These are phyloP conservation scores for Penicillium expansum DNA, from an alignment of 2,329 filamentous ascomycete species.

Conservation along the genomic window DNA sequence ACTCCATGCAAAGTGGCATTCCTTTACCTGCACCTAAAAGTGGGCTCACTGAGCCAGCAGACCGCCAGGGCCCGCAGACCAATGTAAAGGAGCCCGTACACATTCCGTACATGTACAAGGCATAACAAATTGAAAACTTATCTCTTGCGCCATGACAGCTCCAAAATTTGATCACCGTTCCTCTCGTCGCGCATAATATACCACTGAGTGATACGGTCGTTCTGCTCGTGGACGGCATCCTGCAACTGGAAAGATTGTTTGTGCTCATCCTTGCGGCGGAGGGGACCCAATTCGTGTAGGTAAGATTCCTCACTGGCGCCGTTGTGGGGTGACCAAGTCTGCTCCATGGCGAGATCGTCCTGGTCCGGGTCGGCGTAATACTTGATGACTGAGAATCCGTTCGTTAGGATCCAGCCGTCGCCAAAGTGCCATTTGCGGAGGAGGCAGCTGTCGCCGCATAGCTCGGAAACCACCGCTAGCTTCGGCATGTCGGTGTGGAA, in stretches of 20 bases:
- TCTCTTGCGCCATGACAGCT: constrained; percentile 38
- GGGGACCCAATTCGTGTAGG: constrained; percentile 55
- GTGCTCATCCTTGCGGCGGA: constrained; percentile 43
- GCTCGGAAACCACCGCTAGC: constrained; percentile 49
- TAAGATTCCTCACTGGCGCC: constrained; percentile 45
- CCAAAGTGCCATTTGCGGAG: constrained; percentile 55
- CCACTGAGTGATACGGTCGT: constrained; percentile 51
- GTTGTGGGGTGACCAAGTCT: constrained; percentile 52
- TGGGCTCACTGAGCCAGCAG: not conserved
- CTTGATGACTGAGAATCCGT: constrained; percentile 57
- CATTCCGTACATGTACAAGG: constrained; percentile 5
- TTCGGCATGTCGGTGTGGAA: constrained; percentile 51
- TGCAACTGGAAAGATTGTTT: constrained; percentile 55
- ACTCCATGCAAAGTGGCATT: constrained; percentile 17
- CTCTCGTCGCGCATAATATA: constrained; percentile 51
- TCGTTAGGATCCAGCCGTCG: constrained; percentile 52
- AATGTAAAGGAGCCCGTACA: constrained; percentile 6
- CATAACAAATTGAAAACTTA: constrained; percentile 5
- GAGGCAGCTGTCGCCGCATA: constrained; percentile 58
- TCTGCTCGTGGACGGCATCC: constrained; percentile 45
- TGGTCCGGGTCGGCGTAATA: constrained; percentile 49
- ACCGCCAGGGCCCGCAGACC: constrained; percentile 1
- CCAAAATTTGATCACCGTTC: constrained; percentile 40
- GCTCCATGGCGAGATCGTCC: constrained; percentile 49
- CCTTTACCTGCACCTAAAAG: constrained; percentile 19